Base-by-base conservation (phyloP, 2,329 filamentous ascomycete species). In the Nigrospora sphaerica region DNA sequence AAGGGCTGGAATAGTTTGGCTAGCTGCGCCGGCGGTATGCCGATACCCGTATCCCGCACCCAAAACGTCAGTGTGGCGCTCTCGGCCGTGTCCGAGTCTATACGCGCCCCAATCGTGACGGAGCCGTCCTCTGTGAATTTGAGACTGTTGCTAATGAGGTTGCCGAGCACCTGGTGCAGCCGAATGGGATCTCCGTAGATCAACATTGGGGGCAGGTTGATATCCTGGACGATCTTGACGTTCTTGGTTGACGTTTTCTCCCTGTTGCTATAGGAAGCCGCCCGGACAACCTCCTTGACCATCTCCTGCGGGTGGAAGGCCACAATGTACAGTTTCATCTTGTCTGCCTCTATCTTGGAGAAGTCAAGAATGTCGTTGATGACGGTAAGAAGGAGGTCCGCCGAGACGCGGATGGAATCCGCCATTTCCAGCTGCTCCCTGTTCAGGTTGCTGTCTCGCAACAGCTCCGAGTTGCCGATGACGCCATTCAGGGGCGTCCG, bases 351-450 rank as follows among this genome's bases (percentile, higher is more conserved):
- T 70, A 93, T 89, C 65, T 95, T 95, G 28, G 90, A 95, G 62
- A 95, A 95, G 65, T 97, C 92, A 5, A 96, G 73, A 45, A 96
- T 95, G 60, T 97, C 92, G 60, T 96, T 96, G 68, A 96, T 96
- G 41, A 96, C 88, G 0, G 90, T 93, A 23, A 96, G 73, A 13
- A 96, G 70, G 14, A 93, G 81, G 60, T 96, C 90, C 0, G 88
- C 89, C 42, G 88, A 95, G 32, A 91, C 78, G 42, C 88, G 81
- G 46, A 95, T 93, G 14, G 88, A 92, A 59, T 95, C 88, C 4
- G 88, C 86, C 73, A 90, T 93, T 54, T 95, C 88, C 32, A 83
- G 75, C 63, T 95, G 88, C 52, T 95, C 88, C 48, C 74, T 77
- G 53, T 86, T 82, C 45, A 95, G 71, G 18, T 78, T 71, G 56